Percentiles rank a stretch among this genome's conserved stretches.
These are phyloP conservation scores for Hypoxylon perforatum DNA, from an alignment of 495 filamentous ascomycete species.

Conservation along the genomic window DNA sequence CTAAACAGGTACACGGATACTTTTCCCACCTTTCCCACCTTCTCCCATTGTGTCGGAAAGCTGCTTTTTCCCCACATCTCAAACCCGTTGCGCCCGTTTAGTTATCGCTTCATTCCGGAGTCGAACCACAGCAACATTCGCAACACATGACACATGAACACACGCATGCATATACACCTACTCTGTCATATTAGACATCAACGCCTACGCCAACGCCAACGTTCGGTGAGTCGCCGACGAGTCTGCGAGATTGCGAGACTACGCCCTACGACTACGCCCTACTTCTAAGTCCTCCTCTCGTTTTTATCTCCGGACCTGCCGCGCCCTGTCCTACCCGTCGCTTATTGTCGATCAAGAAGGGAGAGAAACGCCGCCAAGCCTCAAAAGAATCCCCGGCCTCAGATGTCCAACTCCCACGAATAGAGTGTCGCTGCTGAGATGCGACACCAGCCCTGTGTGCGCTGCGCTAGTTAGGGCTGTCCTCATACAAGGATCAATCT, in stretches of 20 bases:
- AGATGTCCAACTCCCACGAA: constrained; percentile 11
- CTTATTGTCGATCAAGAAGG: constrained; percentile 41
- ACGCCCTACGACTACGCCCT: not conserved
- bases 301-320: constrained; percentile 24
- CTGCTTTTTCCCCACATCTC: constrained; percentile 39
- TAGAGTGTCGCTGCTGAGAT: constrained; percentile 36
- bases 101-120: constrained; percentile 2
- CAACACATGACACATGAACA: constrained; percentile 4
- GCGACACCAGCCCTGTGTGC: constrained; percentile 38
- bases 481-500: constrained; percentile 26
- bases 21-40: no score
- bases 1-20: constrained; percentile 9
- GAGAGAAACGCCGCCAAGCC: constrained; percentile 38
- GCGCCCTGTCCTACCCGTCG: constrained; percentile 22
- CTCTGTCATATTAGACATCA: not conserved
- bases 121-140: constrained; percentile 15
- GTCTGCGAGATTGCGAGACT: no score
- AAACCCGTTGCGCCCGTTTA: constrained; percentile 19
- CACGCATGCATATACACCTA: not conserved
- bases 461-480: constrained; percentile 36
- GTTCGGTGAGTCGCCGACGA: constrained; percentile 7
- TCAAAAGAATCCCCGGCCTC: constrained; percentile 19
- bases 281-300: not conserved
- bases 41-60: constrained; percentile 13
- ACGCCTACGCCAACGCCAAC: not conserved